Base-by-base conservation (phyloP, 345 rosid genomes). In the Eucalyptus paniculata region DNA sequence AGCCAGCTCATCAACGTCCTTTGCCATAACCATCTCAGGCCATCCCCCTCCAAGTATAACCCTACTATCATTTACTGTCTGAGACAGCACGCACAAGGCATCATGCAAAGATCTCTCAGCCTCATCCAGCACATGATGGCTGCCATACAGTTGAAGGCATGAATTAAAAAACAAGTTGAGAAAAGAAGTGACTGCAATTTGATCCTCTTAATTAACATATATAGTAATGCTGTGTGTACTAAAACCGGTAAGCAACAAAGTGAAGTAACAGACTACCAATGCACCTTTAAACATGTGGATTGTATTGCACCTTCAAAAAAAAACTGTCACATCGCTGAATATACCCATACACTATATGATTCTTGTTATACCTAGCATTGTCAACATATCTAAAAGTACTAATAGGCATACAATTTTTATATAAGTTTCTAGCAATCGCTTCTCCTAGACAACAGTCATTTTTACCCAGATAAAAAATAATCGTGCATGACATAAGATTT, bases 1-100 rank as follows among this genome's bases (percentile, higher is more conserved):
- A 72, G 99, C 99, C 86, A 98, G 94, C 92, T 97, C 97, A 91
- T 98, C 97, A 30, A 98, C 98, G 86, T 94, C 99, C 94, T 95
- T 97, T 12, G 99, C 97, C 99, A 96, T 98, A 80, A 96, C 93
- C 99, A 98, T 97, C 96, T 98, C 99, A 65, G 99, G 99, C 99
- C 99, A 98, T 90, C 99, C 99, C 87, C 99, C 99, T 90, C 99
- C 99, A 45, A 96, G 96, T 90, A 98, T 90, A 44, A 98, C 99
- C 92, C 99, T 93, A 86, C 95, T 93, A 93, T 98, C 99, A 85
- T 96, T 97, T 50, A 98, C 98, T 13, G 98, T 98, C 92, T 97
- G 99, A 44, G 99, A 96, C 82, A 98, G 97, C 87, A 98, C 99
- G 44, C 99, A 97, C 88, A 98, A 92, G 69, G 99, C 99, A 93